Evolutionary conservation across 2,329 filamentous ascomycete species (phyloP).

Genomic region (Didymosphaeria variabile): DNA sequence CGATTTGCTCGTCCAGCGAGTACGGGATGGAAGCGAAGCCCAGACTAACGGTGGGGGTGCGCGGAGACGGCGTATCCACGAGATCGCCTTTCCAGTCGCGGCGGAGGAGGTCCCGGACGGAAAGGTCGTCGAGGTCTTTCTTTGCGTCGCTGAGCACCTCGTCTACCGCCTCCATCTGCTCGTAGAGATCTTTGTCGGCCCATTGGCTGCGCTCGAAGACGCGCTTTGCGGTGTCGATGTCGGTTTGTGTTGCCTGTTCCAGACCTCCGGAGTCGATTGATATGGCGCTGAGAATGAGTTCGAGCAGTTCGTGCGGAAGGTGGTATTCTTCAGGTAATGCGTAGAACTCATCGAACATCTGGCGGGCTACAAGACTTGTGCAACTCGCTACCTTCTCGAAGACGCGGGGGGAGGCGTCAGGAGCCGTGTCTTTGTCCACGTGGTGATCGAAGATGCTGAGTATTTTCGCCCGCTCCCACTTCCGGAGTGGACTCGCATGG

Average conservation of each 20-base stretch:
- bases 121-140: conserved; percentile 54
- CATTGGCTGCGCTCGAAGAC: conserved; percentile 56
- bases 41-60: conserved; percentile 57
- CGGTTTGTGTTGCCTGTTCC: conserved; percentile 50
- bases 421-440: conserved; percentile 53
- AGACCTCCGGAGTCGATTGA: conserved; percentile 58
- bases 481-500: conserved; percentile 54
- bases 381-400: conserved; percentile 57
- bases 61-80: conserved; percentile 57
- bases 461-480: conserved; percentile 56
- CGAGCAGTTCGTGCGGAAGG: conserved; percentile 59
- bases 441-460: conserved; percentile 59
- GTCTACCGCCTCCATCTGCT: conserved; percentile 55
- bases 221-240: conserved; percentile 51
- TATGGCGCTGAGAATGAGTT: conserved; percentile 58
- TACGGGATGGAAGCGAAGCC: conserved; percentile 59
- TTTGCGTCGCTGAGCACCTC: conserved; percentile 53
- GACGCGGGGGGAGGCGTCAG: conserved; percentile 54
- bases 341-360: conserved; percentile 59
- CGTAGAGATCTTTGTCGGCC: conserved; percentile 49
- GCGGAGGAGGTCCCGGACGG: conserved; percentile 56
- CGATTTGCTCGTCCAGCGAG: conserved; percentile 57
- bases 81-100: conserved; percentile 60
- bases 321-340: conserved; percentile 56
- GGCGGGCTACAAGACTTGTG: conserved; percentile 57